These are phyloP conservation scores for Microdochium bolleyi DNA, from an alignment of 2,329 filamentous ascomycete genomes.

Conservation along the genomic window DNA sequence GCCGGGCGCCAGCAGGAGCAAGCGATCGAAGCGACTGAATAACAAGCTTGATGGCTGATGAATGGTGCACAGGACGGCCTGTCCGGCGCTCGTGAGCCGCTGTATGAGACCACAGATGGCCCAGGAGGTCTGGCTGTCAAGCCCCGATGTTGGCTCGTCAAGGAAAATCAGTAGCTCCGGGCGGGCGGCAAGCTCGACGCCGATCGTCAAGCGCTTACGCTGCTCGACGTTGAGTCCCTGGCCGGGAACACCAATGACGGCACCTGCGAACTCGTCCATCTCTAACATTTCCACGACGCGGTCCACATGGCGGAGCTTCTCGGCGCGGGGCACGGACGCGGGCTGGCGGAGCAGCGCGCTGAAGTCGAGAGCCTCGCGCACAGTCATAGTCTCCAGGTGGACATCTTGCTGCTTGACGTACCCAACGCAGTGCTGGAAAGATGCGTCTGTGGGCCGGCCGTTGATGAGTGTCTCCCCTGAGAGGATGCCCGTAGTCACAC, in stretches of 20 bases:
- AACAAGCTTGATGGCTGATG: conserved; percentile 33
- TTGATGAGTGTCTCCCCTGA: conserved; percentile 63
- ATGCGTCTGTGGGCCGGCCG: conserved; percentile 51
- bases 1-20: conserved; percentile 44
- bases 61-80: conserved; percentile 33
- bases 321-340: conserved; percentile 43
- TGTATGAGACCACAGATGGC: conserved; percentile 61
- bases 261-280: conserved; percentile 60
- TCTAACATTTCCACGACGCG: conserved; percentile 62
- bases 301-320: conserved; percentile 59
- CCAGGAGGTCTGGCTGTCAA: conserved; percentile 68
- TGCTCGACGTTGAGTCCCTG: conserved; percentile 43
- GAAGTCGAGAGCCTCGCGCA: conserved; percentile 58
- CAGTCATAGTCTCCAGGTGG: conserved; percentile 56
- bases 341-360: conserved; percentile 59
- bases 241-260: conserved; percentile 61
- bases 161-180: conserved; percentile 64
- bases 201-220: conserved; percentile 56
- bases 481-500: conserved; percentile 65
- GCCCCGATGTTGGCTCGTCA: conserved; percentile 67
- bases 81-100: conserved; percentile 42
- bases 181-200: conserved; percentile 66
- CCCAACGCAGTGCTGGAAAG: conserved; percentile 62
- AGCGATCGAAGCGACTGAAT: conserved; percentile 37
- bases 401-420: conserved; percentile 66